These are phyloP conservation scores for Paecilomyces variotii DNA, from an alignment of 2,329 filamentous ascomycete genomes.

Conservation along the genomic window DNA sequence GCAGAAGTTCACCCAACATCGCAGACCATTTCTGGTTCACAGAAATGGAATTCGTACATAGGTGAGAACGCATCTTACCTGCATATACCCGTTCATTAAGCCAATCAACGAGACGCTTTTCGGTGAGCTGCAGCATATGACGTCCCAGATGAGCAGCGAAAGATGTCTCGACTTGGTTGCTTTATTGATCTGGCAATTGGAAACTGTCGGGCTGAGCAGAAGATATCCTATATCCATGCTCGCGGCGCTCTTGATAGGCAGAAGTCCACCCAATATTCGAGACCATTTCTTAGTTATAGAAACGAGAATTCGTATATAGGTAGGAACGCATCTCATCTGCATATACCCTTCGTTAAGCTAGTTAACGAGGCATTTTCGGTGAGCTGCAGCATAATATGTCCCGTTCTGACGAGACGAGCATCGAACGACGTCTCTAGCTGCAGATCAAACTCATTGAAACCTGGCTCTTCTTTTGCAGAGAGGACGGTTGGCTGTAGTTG, in stretches of 20 bases:
- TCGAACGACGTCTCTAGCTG: neutral
- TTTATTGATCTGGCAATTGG: neutral
- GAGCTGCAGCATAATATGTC: neutral
- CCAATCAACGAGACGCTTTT: neutral
- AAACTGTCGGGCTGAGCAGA: neutral
- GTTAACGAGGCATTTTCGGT: neutral
- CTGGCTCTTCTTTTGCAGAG: neutral
- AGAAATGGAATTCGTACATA: too few species aligned
- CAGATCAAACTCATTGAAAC: neutral
- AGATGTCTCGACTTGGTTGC: neutral
- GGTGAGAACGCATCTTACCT: too few species aligned
- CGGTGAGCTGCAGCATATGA: too few species aligned
- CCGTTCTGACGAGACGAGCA: neutral
- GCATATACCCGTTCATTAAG: too few species aligned
- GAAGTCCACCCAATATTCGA: neutral
- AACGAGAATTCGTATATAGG: neutral
- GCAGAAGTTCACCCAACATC: too few species aligned
- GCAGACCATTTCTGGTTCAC: too few species aligned
- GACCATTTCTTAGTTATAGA: neutral
- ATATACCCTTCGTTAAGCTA: neutral
- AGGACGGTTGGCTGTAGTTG: neutral
- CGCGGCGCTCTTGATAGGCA: neutral
- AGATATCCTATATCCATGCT: neutral
- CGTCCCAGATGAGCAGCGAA: too few species aligned
- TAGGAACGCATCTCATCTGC: neutral